Percentiles rank a stretch among this genome's conserved stretches.
These are phyloP conservation scores for Leucocoprinus sp. DNA, from an alignment of 768 basidiomycete species.

Conservation along the genomic window DNA sequence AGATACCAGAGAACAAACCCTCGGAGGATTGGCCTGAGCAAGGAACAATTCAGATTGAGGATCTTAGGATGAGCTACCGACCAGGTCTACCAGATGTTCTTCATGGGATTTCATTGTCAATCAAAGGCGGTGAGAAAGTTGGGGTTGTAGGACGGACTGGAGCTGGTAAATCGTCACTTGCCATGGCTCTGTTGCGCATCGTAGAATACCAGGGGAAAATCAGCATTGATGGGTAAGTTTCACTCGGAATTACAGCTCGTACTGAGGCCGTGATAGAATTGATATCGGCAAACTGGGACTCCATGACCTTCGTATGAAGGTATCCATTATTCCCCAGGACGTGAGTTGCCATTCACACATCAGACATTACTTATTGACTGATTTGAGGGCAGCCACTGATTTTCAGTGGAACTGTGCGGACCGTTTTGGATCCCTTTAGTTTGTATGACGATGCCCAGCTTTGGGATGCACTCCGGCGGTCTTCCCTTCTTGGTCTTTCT, in stretches of 20 bases:
- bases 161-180: slow-evolving; percentile 26
- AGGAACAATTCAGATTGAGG: slow-evolving; percentile 45
- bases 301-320: slow-evolving; percentile 42
- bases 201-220: too few relatives aligned
- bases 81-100: slow-evolving; percentile 44
- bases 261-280: slow-evolving; percentile 46
- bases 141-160: slow-evolving; percentile 43
- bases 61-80: slow-evolving; percentile 49
- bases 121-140: slow-evolving; percentile 46
- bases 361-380: not conserved
- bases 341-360: slow-evolving; percentile 15
- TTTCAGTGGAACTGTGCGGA: slow-evolving; percentile 35
- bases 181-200: not conserved
- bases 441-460: slow-evolving; percentile 40
- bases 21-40: slow-evolving; percentile 63
- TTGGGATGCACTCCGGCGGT: slow-evolving; percentile 29
- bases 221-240: slow-evolving; percentile 34
- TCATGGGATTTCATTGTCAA: slow-evolving; percentile 37
- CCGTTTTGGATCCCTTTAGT: slow-evolving; percentile 54
- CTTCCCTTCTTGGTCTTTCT: slow-evolving; percentile 28
- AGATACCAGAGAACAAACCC: slow-evolving; percentile 31
- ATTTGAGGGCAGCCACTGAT: slow-evolving; percentile 22
- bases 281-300: slow-evolving; percentile 41
- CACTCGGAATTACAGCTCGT: slow-evolving; percentile 43
- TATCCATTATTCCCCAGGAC: slow-evolving; percentile 50